Conservation (phyloP, 495 filamentous ascomycete genomes). For the Neurospora discreta region DNA sequence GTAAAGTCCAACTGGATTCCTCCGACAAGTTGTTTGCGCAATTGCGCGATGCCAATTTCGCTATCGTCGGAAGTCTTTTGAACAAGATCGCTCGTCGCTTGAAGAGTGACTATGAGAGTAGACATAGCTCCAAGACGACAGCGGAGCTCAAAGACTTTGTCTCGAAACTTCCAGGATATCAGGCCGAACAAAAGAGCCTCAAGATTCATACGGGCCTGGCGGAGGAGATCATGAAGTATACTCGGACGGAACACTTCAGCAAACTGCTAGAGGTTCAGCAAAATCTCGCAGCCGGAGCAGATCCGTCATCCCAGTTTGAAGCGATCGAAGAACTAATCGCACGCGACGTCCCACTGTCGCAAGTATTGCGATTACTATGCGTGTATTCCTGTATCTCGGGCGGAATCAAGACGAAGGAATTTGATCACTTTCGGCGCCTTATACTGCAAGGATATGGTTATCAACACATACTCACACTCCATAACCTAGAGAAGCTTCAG, state of each 20-base stretch:
- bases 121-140: conserved; percentile 79
- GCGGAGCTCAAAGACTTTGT: conserved; percentile 90
- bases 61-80: conserved; percentile 76
- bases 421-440: conserved; percentile 79
- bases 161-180: conserved; percentile 78
- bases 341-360: conserved; percentile 64
- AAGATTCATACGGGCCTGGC: conserved; percentile 85
- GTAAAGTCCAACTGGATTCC: conserved; percentile 82
- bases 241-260: conserved; percentile 76
- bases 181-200: conserved; percentile 84
- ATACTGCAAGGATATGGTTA: conserved; percentile 90
- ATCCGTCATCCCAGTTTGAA: conserved; percentile 80
- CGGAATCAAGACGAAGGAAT: conserved; percentile 74
- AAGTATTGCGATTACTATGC: conserved; percentile 75
- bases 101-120: conserved; percentile 73
- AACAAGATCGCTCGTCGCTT: conserved; percentile 87
- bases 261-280: conserved; percentile 89
- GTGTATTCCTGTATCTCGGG: conserved; percentile 83
- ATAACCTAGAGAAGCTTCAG: conserved; percentile 81
- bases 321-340: conserved; percentile 88
- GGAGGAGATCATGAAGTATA: conserved; percentile 90
- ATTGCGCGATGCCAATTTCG: conserved; percentile 87
- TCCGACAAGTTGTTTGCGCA: conserved; percentile 84
- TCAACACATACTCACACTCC: conserved; percentile 83
- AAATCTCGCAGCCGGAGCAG: conserved; percentile 83